phyloP scores from a whole-genome alignment of 169 alveolate species.

The Plasmodium chabaudi region DNA sequence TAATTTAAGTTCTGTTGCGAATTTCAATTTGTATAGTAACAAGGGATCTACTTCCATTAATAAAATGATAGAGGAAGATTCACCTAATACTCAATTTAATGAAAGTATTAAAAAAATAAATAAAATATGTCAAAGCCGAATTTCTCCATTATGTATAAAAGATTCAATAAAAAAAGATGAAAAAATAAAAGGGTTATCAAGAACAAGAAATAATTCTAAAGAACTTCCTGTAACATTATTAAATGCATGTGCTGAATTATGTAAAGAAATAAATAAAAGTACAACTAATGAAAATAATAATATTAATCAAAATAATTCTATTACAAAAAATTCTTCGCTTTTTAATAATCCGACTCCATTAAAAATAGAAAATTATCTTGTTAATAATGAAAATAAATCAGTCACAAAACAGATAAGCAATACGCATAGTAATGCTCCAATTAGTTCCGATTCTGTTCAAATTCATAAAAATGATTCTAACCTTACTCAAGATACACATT shows the following conservation, averaged over 20 bases:
- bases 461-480: no score
- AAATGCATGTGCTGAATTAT: slow-evolving; percentile 70
- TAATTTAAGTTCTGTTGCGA: no score
- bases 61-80: slow-evolving; percentile 62
- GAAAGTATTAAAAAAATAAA: slow-evolving; percentile 72
- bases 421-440: not conserved
- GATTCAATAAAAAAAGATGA: slow-evolving; percentile 69
- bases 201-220: slow-evolving; percentile 15
- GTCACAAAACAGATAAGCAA: not conserved
- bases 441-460: no score
- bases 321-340: slow-evolving; percentile 11
- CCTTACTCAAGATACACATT: no score
- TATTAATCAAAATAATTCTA: not conserved
- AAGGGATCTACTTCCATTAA: slow-evolving; percentile 38
- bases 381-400: not conserved
- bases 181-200: slow-evolving; percentile 31
- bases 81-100: slow-evolving; percentile 69
- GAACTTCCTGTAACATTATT: slow-evolving; percentile 68
- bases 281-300: slow-evolving; percentile 17
- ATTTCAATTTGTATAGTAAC: not conserved
- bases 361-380: not conserved
- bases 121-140: slow-evolving; percentile 68
- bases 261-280: slow-evolving; percentile 64
- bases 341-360: not conserved
- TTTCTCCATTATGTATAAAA: slow-evolving; percentile 69